phyloP scores from a whole-genome alignment of 2,329 filamentous ascomycete genomes.

The Arthrobotrys megalospora region DNA sequence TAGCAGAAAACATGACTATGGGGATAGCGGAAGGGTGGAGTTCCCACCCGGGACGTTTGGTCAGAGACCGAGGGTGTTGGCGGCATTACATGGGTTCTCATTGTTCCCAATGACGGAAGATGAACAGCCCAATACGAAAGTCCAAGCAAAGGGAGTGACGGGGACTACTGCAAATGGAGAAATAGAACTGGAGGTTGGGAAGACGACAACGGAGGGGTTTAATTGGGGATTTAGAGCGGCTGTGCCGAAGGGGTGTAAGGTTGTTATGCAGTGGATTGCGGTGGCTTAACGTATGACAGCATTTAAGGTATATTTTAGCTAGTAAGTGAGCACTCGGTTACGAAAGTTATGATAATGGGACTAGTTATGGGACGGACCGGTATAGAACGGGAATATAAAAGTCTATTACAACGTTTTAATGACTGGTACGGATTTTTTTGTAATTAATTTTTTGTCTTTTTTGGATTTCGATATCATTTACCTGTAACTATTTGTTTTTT shows the following conservation, averaged over 20 bases:
- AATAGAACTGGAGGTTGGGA: conserved; percentile 46
- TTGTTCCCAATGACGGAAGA: conserved; percentile 39
- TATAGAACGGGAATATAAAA: conserved; percentile 18
- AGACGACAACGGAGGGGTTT: conserved; percentile 52
- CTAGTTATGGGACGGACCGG: neutral
- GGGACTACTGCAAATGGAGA: conserved; percentile 7
- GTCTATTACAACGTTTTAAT: neutral
- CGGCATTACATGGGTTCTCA: conserved; percentile 49
- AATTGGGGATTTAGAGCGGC: conserved; percentile 39
- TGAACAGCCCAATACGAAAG: conserved; percentile 6
- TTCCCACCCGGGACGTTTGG: conserved; percentile 47
- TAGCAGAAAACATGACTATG: conserved; percentile 36
- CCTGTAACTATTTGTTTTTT: neutral
- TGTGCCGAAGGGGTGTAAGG: conserved; percentile 52
- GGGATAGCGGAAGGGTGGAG: conserved; percentile 42
- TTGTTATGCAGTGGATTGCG: conserved; percentile 58
- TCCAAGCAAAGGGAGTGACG: neutral
- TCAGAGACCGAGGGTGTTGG: conserved; percentile 52
- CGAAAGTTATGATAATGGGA: neutral
- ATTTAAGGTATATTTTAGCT: conserved; percentile 9
- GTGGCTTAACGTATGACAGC: conserved; percentile 8
- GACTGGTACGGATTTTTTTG: neutral
- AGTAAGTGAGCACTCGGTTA: neutral
- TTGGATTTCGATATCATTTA: neutral
- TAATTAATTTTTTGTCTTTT: neutral